Conservation (phyloP, 2,329 filamentous ascomycete species). For the Trichoderma sp. region DNA sequence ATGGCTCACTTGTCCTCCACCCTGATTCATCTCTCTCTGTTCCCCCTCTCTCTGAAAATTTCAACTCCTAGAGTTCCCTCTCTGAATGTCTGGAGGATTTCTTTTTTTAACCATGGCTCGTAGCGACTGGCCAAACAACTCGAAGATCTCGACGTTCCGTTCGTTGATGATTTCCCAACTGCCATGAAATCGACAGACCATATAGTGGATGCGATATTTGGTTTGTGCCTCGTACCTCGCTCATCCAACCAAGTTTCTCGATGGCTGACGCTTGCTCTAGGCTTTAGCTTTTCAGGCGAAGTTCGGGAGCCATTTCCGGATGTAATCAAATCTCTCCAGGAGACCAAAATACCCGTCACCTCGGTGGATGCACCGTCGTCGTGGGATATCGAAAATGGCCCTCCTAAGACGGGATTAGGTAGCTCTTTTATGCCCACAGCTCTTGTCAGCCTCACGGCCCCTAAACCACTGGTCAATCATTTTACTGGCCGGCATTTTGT, state of each 20-base stretch:
- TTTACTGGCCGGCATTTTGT: constrained; percentile 90
- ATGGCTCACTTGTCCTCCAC: not conserved
- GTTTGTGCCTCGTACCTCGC: constrained; percentile 42
- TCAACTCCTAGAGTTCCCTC: not conserved
- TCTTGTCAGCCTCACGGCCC: constrained; percentile 85
- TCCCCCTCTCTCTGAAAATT: not conserved
- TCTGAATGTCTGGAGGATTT: constrained; percentile 5
- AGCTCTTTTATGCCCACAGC: constrained; percentile 76
- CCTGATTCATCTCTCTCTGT: not conserved
- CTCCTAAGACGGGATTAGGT: constrained; percentile 72
- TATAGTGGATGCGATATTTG: constrained; percentile 90
- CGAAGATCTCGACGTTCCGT: constrained; percentile 76
- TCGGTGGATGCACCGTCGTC: constrained; percentile 91
- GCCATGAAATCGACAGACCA: constrained; percentile 71
- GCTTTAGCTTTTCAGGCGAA: constrained; percentile 89
- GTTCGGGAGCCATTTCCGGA: constrained; percentile 87
- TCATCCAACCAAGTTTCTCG: not conserved
- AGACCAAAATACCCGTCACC: constrained; percentile 72
- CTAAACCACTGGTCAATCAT: constrained; percentile 81
- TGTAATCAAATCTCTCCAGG: constrained; percentile 74
- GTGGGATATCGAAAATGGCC: constrained; percentile 88
- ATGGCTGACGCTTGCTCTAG: constrained; percentile 38
- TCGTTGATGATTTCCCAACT: constrained; percentile 72
- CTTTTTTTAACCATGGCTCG: constrained; percentile 33
- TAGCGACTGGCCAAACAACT: constrained; percentile 83